Conservation (phyloP, 2,329 filamentous ascomycete species). For the Phoma sp. region DNA sequence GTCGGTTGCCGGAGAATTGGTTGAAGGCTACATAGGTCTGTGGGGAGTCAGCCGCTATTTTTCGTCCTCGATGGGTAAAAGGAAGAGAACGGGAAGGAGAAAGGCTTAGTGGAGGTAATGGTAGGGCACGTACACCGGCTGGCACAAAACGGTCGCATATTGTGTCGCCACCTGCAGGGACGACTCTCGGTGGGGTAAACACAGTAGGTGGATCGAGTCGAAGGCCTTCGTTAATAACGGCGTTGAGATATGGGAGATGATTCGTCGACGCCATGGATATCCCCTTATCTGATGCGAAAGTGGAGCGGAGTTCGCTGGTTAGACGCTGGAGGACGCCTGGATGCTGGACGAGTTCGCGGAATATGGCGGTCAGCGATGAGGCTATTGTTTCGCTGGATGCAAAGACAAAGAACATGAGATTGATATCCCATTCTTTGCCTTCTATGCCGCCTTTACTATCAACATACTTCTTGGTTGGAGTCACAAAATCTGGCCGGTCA, state of each 20-base stretch:
- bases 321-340: conserved; percentile 35
- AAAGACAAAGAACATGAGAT: conserved; percentile 48
- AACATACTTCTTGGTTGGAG: conserved; percentile 32
- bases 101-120: no score
- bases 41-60: no score
- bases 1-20: conserved; percentile 37
- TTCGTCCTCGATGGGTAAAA: neutral
- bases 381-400: conserved; percentile 56
- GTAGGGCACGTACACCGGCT: conserved; percentile 23
- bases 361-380: conserved; percentile 46
- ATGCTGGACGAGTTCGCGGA: conserved; percentile 44
- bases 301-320: conserved; percentile 31
- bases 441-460: conserved; percentile 28
- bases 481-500: conserved; percentile 39
- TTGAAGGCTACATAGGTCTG: conserved; percentile 42
- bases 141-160: conserved; percentile 34
- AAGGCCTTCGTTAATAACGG: conserved; percentile 50
- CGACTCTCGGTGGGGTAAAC: conserved; percentile 27
- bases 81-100: neutral
- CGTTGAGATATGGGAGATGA: conserved; percentile 34
- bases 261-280: conserved; percentile 31
- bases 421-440: conserved; percentile 49
- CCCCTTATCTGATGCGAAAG: conserved; percentile 32
- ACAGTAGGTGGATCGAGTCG: conserved; percentile 38
- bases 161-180: conserved; percentile 31